Percentiles rank a stretch among this genome's conserved stretches.
phyloP scores from a whole-genome alignment of 1,139 yeast species.

The Debaryomyces psychrophilus region DNA sequence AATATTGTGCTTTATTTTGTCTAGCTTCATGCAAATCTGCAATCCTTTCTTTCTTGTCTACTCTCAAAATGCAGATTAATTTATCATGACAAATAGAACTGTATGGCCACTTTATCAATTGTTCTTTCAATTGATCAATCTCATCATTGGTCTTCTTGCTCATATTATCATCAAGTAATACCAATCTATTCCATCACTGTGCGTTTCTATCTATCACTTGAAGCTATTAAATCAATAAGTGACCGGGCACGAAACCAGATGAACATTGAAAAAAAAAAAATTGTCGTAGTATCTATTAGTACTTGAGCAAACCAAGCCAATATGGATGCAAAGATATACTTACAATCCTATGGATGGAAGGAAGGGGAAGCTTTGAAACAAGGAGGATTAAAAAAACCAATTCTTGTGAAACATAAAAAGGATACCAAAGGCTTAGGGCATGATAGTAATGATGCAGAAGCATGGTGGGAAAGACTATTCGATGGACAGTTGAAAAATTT shows the following conservation, averaged over 20 bases:
- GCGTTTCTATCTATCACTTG: not conserved
- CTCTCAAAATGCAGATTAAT: conserved; percentile 20
- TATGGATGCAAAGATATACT: conserved; percentile 78
- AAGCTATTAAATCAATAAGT: not conserved
- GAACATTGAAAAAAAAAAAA: conserved; percentile 7
- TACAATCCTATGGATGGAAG: conserved; percentile 84
- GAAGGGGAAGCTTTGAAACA: conserved; percentile 82
- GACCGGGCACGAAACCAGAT: conserved; percentile 12
- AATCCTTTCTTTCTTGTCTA: conserved; percentile 11
- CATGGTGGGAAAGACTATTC: conserved; percentile 96
- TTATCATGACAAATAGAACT: conserved; percentile 22
- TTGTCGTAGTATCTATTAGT: not conserved
- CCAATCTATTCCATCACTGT: not conserved
- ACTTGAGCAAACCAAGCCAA: not conserved
- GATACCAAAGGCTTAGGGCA: conserved; percentile 90
- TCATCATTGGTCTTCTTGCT: not conserved
- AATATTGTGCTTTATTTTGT: conserved; percentile 24
- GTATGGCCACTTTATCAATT: conserved; percentile 18
- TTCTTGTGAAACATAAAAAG: conserved; percentile 84
- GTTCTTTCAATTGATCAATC: conserved; percentile 3
- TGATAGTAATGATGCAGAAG: conserved; percentile 69
- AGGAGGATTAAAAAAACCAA: conserved; percentile 85
- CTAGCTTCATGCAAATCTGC: conserved; percentile 22
- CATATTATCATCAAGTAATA: not conserved
- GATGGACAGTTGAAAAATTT: conserved; percentile 87